Conservation (phyloP, 306 rosid species). For the Quercus parvula region DNA sequence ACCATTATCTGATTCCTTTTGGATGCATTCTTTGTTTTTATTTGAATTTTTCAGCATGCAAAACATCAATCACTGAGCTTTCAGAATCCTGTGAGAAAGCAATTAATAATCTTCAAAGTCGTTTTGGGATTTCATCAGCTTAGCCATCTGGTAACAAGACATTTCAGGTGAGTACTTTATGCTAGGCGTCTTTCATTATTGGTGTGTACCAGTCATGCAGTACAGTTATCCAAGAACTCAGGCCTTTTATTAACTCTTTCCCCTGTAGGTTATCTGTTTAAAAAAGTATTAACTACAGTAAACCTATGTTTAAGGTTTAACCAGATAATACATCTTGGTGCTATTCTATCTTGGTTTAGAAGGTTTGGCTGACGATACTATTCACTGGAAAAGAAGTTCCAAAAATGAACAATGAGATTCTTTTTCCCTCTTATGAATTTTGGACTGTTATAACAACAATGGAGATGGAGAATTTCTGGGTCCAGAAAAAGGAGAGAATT, state of each 20-base stretch:
- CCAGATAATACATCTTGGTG: too few relatives aligned
- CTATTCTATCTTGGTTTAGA: too few relatives aligned
- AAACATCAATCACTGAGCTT: slow-evolving; percentile 60
- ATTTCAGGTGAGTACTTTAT: slow-evolving; percentile 29
- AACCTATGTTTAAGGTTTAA: background rate
- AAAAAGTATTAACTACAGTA: background rate
- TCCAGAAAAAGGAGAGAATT: too few relatives aligned
- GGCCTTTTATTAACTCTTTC: background rate
- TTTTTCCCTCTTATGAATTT: too few relatives aligned
- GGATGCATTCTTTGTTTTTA: background rate
- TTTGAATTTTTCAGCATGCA: slow-evolving; percentile 57
- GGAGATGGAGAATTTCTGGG: too few relatives aligned
- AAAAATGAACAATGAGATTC: too few relatives aligned
- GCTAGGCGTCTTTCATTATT: slow-evolving; percentile 4
- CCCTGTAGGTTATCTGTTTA: background rate
- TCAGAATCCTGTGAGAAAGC: slow-evolving; percentile 72
- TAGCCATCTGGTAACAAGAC: slow-evolving; percentile 26
- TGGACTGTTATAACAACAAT: too few relatives aligned
- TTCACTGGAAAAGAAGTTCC: too few relatives aligned
- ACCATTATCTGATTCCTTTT: background rate
- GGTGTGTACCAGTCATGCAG: background rate
- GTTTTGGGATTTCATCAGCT: slow-evolving; percentile 55
- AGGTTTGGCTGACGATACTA: too few relatives aligned
- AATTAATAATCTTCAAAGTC: slow-evolving; percentile 57
- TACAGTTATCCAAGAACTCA: background rate